Base-by-base conservation (phyloP, 345 rosid genomes). In the Salix udensis region DNA sequence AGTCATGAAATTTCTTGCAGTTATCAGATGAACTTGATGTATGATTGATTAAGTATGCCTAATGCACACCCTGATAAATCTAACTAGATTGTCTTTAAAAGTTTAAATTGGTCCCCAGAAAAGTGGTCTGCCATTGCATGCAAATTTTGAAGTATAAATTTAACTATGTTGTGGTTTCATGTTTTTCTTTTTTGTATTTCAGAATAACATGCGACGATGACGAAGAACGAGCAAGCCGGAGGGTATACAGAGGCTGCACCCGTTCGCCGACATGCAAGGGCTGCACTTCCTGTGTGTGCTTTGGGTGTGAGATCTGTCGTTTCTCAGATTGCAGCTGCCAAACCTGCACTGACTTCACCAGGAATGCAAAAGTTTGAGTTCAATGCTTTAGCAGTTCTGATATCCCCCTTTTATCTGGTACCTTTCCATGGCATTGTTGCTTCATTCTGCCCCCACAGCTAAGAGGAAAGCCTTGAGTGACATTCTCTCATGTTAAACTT, bases 201-300 rank as follows among this genome's bases (percentile, higher is more conserved):
- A 94, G 98, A 76, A 79, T 91, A 71, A 86, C 84, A 31, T 90
- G 98, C 10, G 94, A 91, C 36, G 92, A 89, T 60, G 97, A 89
- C 6, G 84, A 89, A 77, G 86, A 87, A 75, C 84, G 98, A 73
- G 95, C 87, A 39, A 93, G 97, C 73, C 88, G 99, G 68, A 91
- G 90, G 84, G 94, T 88, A 11, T 96, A 92, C 78, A 83, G 94
- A 81, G 97, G 99, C 24, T 96, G 99, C 83, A 78, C 77, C 70
- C 88, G 94, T 21, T 87, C 97, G 24, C 91, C 91, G 7, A 85
- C 97, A 12, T 96, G 99, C 86, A 89, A 90, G 79, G 98, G 99
- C 4, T 96, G 99, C 88, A 96, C 98, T 39, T 91, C 98, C 48
- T 96, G 98, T 50, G 98, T 96, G 37, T 96, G 99, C 87, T 93